These are phyloP conservation scores for Cylindrotheca closterium DNA, from an alignment of 108 stramenopile species.

Conservation along the genomic window DNA sequence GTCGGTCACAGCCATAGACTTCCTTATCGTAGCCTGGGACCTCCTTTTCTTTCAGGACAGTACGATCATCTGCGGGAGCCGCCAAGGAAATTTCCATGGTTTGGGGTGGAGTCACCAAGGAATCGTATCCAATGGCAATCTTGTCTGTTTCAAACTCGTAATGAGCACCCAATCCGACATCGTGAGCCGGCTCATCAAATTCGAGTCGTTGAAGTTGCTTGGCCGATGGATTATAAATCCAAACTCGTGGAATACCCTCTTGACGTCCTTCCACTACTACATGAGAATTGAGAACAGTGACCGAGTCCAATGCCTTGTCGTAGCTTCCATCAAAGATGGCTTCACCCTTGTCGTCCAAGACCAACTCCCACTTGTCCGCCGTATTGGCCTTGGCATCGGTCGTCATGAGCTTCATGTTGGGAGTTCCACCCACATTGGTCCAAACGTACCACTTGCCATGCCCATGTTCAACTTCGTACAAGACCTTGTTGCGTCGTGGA, in stretches of 20 bases:
- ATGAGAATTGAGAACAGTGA: conserved; percentile 53
- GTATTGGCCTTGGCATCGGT: conserved; percentile 51
- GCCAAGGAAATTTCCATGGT: conserved; percentile 57
- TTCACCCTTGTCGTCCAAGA: conserved; percentile 21
- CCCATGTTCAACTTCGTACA: conserved; percentile 67
- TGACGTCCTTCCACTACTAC: conserved; percentile 61
- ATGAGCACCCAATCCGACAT: conserved; percentile 64
- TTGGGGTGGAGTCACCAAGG: conserved; percentile 75
- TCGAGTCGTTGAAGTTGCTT: conserved; percentile 36
- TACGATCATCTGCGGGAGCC: conserved; percentile 47
- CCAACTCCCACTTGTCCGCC: conserved; percentile 43
- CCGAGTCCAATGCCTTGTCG: conserved; percentile 43
- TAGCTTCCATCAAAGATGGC: conserved; percentile 64
- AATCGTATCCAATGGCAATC: conserved; percentile 82
- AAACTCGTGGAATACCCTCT: conserved; percentile 71
- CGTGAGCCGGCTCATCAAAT: conserved; percentile 84
- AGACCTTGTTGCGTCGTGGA: conserved; percentile 50
- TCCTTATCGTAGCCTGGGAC: conserved; percentile 87
- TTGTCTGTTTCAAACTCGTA: conserved; percentile 69
- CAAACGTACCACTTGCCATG: conserved; percentile 64
- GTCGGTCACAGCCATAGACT: conserved; percentile 73
- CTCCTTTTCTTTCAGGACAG: conserved; percentile 70
- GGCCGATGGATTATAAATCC: conserved; percentile 47
- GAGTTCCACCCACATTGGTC: conserved; percentile 59
- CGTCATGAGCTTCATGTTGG: conserved; percentile 76